Evolutionary conservation across 179 eudicot genomes (phyloP), one percentile per base, ranked within the genome.

Genomic region (Patellifolia procumbens): DNA sequence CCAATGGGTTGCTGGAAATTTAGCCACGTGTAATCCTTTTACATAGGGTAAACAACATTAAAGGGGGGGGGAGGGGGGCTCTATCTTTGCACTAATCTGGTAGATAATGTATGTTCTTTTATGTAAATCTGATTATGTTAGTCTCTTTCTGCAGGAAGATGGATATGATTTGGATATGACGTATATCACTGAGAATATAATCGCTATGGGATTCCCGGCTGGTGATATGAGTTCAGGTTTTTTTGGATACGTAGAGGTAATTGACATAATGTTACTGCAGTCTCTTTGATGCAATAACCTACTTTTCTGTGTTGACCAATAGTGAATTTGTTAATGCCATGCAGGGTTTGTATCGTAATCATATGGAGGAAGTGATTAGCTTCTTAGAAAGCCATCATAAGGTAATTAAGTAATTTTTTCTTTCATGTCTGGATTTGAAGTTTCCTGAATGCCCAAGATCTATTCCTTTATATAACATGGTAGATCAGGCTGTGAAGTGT

Each of bases 201-300:
- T 94, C 76, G 98, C 98, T 66, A 94, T 94, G 98, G 98, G 97
- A 74, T 94, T 94, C 74, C 98, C 98, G 32, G 98, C 98, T 64
- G 97, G 98, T 75, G 98, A 92, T 82, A 86, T 89, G 91, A 94
- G 97, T 84, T 94, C 98, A 74, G 98, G 98, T 2, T 88, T 94
- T 75, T 89, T 94, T 75, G 96, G 98, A 51, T 94, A 92, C 79
- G 90, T 94, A 74, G 98, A 94, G 97, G 98, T 92, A 78, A 63
- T 75, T 49, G 58, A 55, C 28, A 45, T 24, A 17, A 35, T 31
- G 34, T 59, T 66, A 60, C 52, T 49, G 31, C 42, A 49, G 43
- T 55, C 60, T 75, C 68, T 73, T 52, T 80, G 45, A 8, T 62
- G 45, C 22, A 20, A 45, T 34, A 43, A 39, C 58, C n/a, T 24